Conservation (phyloP, 257 asterid genomes). For the Forsythia suspensa region DNA sequence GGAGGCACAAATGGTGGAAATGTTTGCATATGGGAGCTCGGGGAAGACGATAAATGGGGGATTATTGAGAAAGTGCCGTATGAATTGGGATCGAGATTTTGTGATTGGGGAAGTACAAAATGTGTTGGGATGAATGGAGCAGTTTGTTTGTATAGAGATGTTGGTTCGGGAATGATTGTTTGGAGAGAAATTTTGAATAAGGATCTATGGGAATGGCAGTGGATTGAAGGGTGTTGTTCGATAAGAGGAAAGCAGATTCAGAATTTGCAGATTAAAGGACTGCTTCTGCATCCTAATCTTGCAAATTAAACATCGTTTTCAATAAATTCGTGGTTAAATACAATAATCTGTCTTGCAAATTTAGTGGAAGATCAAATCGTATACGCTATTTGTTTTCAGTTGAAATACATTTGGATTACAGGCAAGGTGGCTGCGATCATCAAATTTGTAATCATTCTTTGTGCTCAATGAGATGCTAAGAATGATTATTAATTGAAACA, state of each 20-base stretch:
- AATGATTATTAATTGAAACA: no score
- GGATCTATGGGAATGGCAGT: constrained; percentile 54
- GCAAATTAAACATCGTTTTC: neutral
- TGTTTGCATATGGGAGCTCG: constrained; percentile 68
- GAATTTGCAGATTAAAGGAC: constrained; percentile 56
- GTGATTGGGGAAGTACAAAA: constrained; percentile 62
- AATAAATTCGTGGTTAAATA: neutral
- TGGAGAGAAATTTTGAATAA: constrained; percentile 46
- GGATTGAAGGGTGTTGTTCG: constrained; percentile 60
- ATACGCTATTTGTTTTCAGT: no score
- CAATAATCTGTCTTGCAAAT: no score
- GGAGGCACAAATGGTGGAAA: constrained; percentile 60
- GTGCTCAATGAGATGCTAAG: neutral
- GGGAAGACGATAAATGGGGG: constrained; percentile 43
- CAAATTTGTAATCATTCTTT: neutral
- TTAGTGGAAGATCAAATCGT: no score
- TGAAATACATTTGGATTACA: no score
- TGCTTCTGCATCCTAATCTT: constrained; percentile 63
- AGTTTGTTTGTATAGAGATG: constrained; percentile 60
- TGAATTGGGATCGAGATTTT: constrained; percentile 45
- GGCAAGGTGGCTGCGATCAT: no score
- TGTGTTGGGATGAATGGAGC: constrained; percentile 63
- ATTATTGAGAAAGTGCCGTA: constrained; percentile 55
- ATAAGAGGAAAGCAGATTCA: constrained; percentile 29
- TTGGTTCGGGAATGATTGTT: constrained; percentile 55